These are phyloP conservation scores for Cercospora sp. DNA, from an alignment of 2,329 filamentous ascomycete genomes.

Conservation along the genomic window DNA sequence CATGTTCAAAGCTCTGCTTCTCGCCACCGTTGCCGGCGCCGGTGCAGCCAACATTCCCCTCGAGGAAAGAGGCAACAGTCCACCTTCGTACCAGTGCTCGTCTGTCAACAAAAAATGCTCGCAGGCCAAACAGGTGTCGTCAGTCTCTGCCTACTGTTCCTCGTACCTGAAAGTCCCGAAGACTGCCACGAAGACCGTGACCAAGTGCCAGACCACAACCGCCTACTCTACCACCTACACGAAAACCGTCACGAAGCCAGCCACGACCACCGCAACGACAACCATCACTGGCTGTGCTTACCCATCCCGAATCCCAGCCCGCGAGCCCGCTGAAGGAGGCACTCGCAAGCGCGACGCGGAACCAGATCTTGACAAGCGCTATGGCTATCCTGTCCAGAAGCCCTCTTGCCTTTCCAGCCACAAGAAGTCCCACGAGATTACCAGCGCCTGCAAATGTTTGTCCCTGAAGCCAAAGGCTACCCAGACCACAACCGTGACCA, in stretches of 20 bases:
- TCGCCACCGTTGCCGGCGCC: not conserved
- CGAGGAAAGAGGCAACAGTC: not conserved
- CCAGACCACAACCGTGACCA: not conserved
- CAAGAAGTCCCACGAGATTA: not conserved
- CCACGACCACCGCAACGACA: not conserved
- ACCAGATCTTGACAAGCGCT: not conserved
- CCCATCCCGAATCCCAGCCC: not conserved
- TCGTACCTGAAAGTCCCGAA: not conserved
- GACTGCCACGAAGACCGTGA: not conserved
- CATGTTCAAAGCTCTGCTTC: conserved; percentile 4
- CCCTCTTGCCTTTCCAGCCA: not conserved
- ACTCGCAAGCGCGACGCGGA: not conserved
- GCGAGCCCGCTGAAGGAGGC: not conserved
- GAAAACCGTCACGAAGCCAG: not conserved
- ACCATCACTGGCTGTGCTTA: not conserved
- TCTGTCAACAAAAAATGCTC: not conserved
- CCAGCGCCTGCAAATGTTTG: not conserved
- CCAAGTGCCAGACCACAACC: not conserved
- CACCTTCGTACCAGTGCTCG: not conserved
- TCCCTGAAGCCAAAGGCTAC: not conserved
- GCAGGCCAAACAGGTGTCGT: conserved; percentile 1
- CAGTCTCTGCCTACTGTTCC: not conserved
- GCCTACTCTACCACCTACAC: not conserved
- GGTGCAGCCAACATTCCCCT: not conserved
- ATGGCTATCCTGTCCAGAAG: not conserved